Conservation (phyloP, 73 alveolate species). For the Breviolum minutum region DNA sequence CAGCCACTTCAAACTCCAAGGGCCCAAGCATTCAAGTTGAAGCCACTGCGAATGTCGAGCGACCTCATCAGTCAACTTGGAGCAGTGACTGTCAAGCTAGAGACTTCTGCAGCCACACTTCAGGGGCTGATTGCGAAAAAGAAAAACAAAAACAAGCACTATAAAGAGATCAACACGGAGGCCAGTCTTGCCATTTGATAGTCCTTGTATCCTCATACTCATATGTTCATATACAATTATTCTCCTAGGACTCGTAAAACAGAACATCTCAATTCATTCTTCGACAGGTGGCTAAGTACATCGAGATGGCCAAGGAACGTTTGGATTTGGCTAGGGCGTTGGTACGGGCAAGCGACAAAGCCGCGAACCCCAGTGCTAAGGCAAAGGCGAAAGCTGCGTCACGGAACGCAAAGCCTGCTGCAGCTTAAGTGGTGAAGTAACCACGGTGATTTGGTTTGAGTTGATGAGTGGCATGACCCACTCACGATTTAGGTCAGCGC, state of each 20-base stretch:
- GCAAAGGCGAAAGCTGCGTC: slow-evolving; percentile 1
- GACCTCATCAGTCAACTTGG: slow-evolving; percentile 18
- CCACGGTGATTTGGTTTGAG: background rate
- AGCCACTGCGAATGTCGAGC: slow-evolving; percentile 6
- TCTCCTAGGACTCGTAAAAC: too few species aligned
- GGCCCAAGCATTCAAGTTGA: background rate
- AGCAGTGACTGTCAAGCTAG: background rate
- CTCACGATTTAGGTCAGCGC: background rate
- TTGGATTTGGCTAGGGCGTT: slow-evolving; percentile 23
- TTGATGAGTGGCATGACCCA: background rate
- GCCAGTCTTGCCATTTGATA: background rate
- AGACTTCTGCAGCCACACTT: background rate
- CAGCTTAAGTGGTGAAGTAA: background rate
- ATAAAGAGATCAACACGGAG: background rate
- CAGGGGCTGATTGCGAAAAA: background rate
- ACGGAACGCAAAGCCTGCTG: background rate
- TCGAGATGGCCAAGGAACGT: background rate
- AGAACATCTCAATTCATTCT: background rate
- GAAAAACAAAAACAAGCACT: slow-evolving; percentile 20
- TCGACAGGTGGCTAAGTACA: slow-evolving; percentile 10
- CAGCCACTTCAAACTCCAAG: too few species aligned
- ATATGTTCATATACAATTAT: background rate
- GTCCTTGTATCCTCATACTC: background rate
- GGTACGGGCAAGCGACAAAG: slow-evolving; percentile 45
- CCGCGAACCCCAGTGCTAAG: background rate